Conservation (phyloP, 352 stramenopile genomes). For the Pythium chondricola region DNA sequence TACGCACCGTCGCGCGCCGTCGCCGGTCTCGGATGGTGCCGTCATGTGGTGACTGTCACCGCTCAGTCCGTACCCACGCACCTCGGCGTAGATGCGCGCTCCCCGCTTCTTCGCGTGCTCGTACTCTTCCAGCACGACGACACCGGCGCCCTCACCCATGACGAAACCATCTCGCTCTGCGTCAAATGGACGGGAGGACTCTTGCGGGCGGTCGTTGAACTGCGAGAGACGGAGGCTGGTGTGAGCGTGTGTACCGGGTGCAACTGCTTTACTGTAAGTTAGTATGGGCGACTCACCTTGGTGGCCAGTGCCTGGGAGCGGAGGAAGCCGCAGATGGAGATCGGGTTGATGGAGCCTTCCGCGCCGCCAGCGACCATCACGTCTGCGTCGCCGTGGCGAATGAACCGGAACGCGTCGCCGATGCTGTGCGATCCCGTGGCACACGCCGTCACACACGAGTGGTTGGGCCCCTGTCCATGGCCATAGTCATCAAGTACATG, state of each 20-base stretch:
- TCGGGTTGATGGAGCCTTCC: constrained; percentile 92
- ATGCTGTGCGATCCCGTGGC: constrained; percentile 96
- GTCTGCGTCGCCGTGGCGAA: constrained; percentile 85
- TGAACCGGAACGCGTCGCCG: constrained; percentile 91
- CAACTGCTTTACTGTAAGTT: too few species aligned
- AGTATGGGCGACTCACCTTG: constrained; percentile 33
- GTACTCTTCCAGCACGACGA: constrained; percentile 76
- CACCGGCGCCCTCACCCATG: constrained; percentile 85
- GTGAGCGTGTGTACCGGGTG: too few species aligned
- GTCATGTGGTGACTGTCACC: constrained; percentile 95
- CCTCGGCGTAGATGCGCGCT: constrained; percentile 92
- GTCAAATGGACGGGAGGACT: constrained; percentile 95
- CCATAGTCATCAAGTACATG: neutral
- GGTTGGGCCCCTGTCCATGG: constrained; percentile 88
- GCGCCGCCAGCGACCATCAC: constrained; percentile 96
- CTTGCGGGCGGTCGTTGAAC: constrained; percentile 91
- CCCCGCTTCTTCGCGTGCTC: constrained; percentile 91
- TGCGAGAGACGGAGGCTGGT: constrained; percentile 13
- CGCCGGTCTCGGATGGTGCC: constrained; percentile 53
- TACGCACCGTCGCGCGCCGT: constrained; percentile 46
- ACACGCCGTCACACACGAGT: constrained; percentile 95
- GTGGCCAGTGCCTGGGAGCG: constrained; percentile 93
- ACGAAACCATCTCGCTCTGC: constrained; percentile 94
- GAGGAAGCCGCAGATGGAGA: constrained; percentile 93
- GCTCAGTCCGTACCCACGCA: constrained; percentile 93